A percentile compares a stretch with the other conserved stretches of the same genome.
These are phyloP conservation scores for Saccharomycopsis schoenii DNA, from an alignment of 805 yeast species.

Conservation along the genomic window DNA sequence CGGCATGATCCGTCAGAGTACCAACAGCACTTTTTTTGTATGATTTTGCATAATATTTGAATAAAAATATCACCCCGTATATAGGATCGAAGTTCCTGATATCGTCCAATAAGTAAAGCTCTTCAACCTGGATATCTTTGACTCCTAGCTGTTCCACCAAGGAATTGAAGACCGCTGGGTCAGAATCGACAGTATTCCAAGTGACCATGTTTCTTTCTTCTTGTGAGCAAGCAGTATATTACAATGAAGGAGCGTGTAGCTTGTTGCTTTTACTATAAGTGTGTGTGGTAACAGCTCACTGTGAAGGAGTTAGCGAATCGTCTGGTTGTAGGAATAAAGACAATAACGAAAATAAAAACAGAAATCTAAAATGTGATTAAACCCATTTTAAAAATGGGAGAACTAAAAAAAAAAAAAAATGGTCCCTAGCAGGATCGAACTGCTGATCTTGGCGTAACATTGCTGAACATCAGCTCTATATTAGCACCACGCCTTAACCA, in stretches of 20 bases:
- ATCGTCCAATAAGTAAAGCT: slow-evolving; percentile 43
- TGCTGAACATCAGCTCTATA: slow-evolving; percentile 16
- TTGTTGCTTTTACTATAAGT: not conserved
- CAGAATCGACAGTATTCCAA: slow-evolving; percentile 61
- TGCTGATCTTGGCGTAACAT: slow-evolving; percentile 48
- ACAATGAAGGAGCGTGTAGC: not conserved
- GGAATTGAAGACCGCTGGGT: slow-evolving; percentile 56
- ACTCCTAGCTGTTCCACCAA: slow-evolving; percentile 48
- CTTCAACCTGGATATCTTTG: slow-evolving; percentile 45
- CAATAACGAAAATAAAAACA: too few species aligned
- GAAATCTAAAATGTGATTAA: too few species aligned
- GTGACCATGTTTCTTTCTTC: not conserved
- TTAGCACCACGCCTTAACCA: slow-evolving; percentile 36
- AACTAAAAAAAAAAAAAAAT: not conserved
- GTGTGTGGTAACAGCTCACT: not conserved
- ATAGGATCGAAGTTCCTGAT: slow-evolving; percentile 28
- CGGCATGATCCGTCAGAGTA: slow-evolving; percentile 19
- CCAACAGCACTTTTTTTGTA: not conserved
- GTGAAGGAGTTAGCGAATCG: too few species aligned
- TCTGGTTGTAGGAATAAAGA: too few species aligned
- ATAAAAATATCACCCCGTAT: slow-evolving; percentile 52
- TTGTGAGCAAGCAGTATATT: not conserved
- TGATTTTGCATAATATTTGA: slow-evolving; percentile 38
- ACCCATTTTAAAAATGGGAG: too few species aligned
- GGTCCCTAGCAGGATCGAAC: slow-evolving; percentile 87